Evolutionary conservation across 345 rosid species (phyloP), one percentile per base, ranked within the genome.

Genomic region (Syzygium grande): DNA sequence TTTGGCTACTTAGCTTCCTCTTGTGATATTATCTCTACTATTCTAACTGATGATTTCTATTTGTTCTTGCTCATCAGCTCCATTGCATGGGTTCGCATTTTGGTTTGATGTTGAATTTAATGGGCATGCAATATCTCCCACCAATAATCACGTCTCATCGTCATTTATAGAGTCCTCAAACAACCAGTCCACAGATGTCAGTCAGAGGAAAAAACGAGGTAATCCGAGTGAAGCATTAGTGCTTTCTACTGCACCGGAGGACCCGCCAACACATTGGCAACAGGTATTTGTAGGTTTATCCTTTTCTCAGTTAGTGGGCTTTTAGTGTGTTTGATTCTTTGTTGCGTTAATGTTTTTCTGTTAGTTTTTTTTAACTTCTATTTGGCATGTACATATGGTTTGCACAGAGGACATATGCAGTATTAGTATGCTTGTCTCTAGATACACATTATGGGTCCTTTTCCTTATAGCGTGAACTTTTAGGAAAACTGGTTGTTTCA

Each of bases 81-180:
- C 98, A 17, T 89, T 98, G 92, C 99, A 98, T 91, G 99, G 99
- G 85, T 98, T 96, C 94, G 99, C 96, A 9, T 98, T 98, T 93
- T 98, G 99, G 99, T 98, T 98, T 89, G 99, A 98, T 87, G 98
- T 98, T 90, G 98, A 96, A 91, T 98, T 98, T 90, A 87, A 89
- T 53, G 92, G 91, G 86, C 95, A 93, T 49, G 89, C 94, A 80
- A 86, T 90, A 65, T 92, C 92, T 80, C 88, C 94, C 88, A 68
- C 90, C 86, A 92, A 92, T 89, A 87, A 89, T 86, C 89, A 89
- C 46, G 73, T 85, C 58, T 59, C 90, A 55, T 59, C 89, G 84
- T 84, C 90, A 78, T 86, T 90, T 56, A 63, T 85, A 84, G 93
- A 88, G 29, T 51, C 94, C 89, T 93, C 91, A 29, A 83, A 78